Evolutionary conservation across 139 green algal genomes (phyloP), one percentile per base, ranked within the genome.

Genomic region (Chlamydomonas asymmetrica): DNA sequence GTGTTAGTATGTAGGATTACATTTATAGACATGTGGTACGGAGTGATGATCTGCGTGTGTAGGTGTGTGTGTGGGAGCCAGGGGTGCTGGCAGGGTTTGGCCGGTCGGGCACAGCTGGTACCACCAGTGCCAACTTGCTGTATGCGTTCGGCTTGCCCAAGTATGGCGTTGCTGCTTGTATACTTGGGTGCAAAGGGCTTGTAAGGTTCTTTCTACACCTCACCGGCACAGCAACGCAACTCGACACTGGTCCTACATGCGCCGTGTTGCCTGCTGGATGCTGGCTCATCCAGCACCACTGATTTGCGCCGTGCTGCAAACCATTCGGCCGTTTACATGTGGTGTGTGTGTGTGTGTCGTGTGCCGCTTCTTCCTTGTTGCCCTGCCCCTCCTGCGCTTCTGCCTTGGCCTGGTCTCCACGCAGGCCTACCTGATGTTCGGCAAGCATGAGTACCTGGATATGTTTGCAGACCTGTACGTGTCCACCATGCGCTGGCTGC

Each of bases 371-470:
- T n/a, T n/a, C n/a, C n/a, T n/a, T n/a, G n/a, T n/a, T n/a, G 13
- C 34, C 37, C 13, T 62, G 66, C 29, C 45, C 9, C 45, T 23
- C 40, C 45, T 31, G 18, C 54, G 52, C 52, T 61, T 25, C 25
- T 29, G 52, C 25, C 52, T 61, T 61, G 25, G 52, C 27, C 25
- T 61, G 25, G 52, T 10, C 6, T 4, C 25, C 56, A 43, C 43
- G 25, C 81, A 94, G 88, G 87, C 87, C 25, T 96, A 94, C 81
- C 77, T 97, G 10, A 74, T 92, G 49, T 94, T 96, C 88, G 92
- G 92, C 23, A 80, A 95, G 10, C n/a, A 64, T 25, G 63, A 71
- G 41, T 91, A 91, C 70, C 76, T 96, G 31, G 20, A 67, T 52
- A 93, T 93, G 87, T 96, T 94, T 72, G 67, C 45, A 10, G 76